These are phyloP conservation scores for Tricholoma sp. DNA, from an alignment of 768 basidiomycete genomes.

Conservation along the genomic window DNA sequence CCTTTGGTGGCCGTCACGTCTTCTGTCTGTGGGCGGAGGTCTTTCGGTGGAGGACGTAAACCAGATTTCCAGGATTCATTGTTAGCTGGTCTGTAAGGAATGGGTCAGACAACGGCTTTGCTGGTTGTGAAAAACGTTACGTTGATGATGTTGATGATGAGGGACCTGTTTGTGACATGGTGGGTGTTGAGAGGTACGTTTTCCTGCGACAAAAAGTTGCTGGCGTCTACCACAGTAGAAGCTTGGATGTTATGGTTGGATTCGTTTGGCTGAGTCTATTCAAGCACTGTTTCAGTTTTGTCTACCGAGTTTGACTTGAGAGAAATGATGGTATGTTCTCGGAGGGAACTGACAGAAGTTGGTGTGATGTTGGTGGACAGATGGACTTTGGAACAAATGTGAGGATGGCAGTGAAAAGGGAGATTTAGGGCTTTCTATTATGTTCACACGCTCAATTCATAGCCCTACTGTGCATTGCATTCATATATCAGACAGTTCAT, in stretches of 20 bases:
- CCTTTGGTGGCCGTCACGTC: conserved; percentile 95
- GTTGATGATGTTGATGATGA: conserved; percentile 12
- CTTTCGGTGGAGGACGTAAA: conserved; percentile 85
- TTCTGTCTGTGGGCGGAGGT: conserved; percentile 91
- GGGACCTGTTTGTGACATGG: conserved; percentile 20
- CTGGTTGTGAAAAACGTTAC: conserved; percentile 20
- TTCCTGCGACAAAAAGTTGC: background rate
- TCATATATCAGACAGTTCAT: background rate
- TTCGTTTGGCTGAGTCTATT: background rate
- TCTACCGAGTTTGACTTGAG: background rate
- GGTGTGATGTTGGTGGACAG: background rate
- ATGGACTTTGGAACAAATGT: conserved; percentile 1
- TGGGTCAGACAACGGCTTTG: background rate
- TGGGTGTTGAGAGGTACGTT: conserved; percentile 1
- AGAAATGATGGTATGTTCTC: background rate
- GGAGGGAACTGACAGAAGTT: background rate
- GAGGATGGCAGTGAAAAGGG: background rate
- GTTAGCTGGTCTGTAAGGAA: conserved; percentile 24
- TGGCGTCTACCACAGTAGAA: background rate
- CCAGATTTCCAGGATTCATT: conserved; percentile 65
- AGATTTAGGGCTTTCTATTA: background rate
- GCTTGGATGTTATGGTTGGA: background rate
- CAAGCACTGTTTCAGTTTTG: background rate
- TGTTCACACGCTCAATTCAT: background rate
- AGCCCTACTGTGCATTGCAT: background rate